phyloP scores from a whole-genome alignment of 768 basidiomycete species.

The Candolleomyces aberdarensis region DNA sequence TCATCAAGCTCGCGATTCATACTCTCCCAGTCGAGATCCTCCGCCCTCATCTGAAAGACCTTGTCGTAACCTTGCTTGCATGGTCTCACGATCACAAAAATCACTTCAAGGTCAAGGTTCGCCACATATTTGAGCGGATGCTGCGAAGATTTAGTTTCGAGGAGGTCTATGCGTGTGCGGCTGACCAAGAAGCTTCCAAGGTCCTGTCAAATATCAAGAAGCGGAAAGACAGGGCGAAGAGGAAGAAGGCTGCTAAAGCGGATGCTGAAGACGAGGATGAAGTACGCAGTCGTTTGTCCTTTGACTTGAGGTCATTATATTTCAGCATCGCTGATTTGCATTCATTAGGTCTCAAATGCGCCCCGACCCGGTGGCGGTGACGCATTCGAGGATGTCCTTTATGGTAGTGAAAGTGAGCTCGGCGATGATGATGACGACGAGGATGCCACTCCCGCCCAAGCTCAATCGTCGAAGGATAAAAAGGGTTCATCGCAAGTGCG shows the following conservation, averaged over 20 bases:
- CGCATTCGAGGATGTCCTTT: constrained; percentile 96
- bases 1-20: constrained; percentile 90
- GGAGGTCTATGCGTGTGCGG: constrained; percentile 69
- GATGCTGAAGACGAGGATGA: constrained; percentile 55
- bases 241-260: constrained; percentile 67
- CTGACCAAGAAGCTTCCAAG: constrained; percentile 81
- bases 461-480: constrained; percentile 29
- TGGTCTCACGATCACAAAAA: constrained; percentile 99
- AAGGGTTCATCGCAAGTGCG: constrained; percentile 30
- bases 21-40: constrained; percentile 71
- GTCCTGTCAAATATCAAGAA: constrained; percentile 94
- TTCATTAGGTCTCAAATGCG: constrained; percentile 35
- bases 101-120: constrained; percentile 95
- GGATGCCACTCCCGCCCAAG: constrained; percentile 24
- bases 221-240: constrained; percentile 89
- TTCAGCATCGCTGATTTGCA: not conserved
- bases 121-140: constrained; percentile 96
- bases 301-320: no score
- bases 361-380: constrained; percentile 63
- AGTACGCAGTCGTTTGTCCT: constrained; percentile 15
- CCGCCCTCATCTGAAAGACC: constrained; percentile 67
- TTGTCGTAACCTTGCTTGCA: constrained; percentile 81
- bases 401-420: constrained; percentile 92
- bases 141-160: constrained; percentile 88
- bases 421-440: constrained; percentile 72